Base-by-base conservation (phyloP, 257 asterid genomes). In the Nicotiana sylvestris region DNA sequence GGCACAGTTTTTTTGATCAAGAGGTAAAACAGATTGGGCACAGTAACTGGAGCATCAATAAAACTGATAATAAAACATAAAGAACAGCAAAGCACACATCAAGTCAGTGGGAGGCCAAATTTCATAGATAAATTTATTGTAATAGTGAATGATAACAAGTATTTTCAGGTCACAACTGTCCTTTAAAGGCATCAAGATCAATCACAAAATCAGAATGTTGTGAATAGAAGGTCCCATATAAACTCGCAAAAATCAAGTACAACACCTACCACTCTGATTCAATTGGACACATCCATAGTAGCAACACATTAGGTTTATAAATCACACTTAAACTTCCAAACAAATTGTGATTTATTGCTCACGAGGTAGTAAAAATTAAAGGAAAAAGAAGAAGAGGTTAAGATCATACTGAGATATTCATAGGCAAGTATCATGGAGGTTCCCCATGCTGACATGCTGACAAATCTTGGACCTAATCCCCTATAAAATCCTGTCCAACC, bases 371-470 rank as follows among this genome's bases (percentile, higher is more conserved):
- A 49, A 27, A 76, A 51, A 51, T 13, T 29, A 76, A 76, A 51
- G 0, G 5, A 51, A 76, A 27, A 69, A 66, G 68, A 43, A 57
- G 29, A 53, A 46, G 69, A 30, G 49, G 83, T 21, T 6, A 51
- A 51, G 78, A 72, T 35, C 83, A n/a, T 92, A 96, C 99, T 96
- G 76, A 96, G 88, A 89, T 96, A 96, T 88, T 96, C 99, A 70
- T 96, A 96, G 77, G 99, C 97, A 61, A 96, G 88, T 85, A 96
- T 96, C 99, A 96, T 96, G 27, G 99, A 92, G 87, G 99, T 96
- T 83, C 99, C 99, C 98, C 99, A 96, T 11, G 99, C 98, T 43
- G 99, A 96, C 97, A 95, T 94, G 89, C 99, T 96, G 90, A 92
- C 92, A 90, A 96, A 90, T 90, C 99, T 89, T 29, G 99, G 98